Evolutionary conservation across 805 yeast genomes (phyloP), one percentile per base, ranked within the genome.

Genomic region (Candida ponderosae): DNA sequence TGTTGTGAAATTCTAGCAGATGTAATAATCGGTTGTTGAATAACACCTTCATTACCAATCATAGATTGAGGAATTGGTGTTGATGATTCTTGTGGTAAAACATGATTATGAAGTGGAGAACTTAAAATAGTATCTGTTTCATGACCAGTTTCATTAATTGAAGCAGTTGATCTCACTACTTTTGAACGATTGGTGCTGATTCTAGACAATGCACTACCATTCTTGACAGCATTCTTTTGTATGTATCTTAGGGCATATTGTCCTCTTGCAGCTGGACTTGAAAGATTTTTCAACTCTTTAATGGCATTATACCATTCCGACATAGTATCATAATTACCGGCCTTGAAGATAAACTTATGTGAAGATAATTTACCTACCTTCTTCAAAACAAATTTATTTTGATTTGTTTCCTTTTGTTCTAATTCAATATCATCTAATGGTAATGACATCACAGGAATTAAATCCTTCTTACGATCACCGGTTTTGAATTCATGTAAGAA

Each of bases 331-430:
- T 82, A 83, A 34, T 82, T 74, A 51, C 84, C 93, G n/a, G 94
- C 81, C 46, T 95, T 72, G 65, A 90, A 89, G n/a, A 89, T 93
- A 86, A 93, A 87, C 51, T 87, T 88, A 62, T 89, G 97, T 31
- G 87, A 85, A 43, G 79, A 81, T 44, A 86, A 69, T 41, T 82
- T 63, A 13, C 93, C 93, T 42, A 78, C 76, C 44, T 80, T 79
- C 51, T 82, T 85, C 42, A 90, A 65, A 10, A 88, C 84, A 60
- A 90, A 93, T 62, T 88, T 88, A 56, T 78, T 79, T 29, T 68
- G 57, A 36, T 62, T 66, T 20, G 79, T 76, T 46, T 81, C 86
- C 49, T 77, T 78, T 47, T 86, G 95, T 18, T 85, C 75, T 14
- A 93, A 75, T 46, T 76, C 78, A 54, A 96, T 88, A 42, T 82